phyloP scores from a whole-genome alignment of 768 basidiomycete species.

The Austroboletus eburneus region DNA sequence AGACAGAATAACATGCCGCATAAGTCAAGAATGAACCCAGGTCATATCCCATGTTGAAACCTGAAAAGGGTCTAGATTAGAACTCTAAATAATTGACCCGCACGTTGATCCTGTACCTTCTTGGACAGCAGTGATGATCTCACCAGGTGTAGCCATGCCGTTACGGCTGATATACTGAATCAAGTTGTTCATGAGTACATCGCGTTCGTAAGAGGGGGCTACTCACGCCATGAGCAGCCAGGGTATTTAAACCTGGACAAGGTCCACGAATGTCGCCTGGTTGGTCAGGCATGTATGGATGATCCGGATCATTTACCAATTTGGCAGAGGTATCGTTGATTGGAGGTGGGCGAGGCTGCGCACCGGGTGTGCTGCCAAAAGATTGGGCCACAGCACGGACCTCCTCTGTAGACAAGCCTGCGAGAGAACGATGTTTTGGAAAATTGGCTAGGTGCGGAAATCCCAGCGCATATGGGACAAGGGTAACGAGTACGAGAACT shows the following conservation, averaged over 20 bases:
- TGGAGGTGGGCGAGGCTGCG: constrained; percentile 20
- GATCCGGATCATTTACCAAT: constrained; percentile 15
- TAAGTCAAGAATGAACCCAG: constrained; percentile 20
- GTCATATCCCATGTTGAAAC: constrained; percentile 23
- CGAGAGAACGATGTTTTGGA: constrained; percentile 21
- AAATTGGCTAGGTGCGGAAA: constrained; percentile 15
- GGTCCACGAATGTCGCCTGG: constrained; percentile 26
- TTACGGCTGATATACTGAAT: constrained; percentile 17
- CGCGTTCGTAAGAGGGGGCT: background rate
- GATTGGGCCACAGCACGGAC: constrained; percentile 10
- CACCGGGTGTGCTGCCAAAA: constrained; percentile 18
- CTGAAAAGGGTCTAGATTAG: constrained; percentile 1
- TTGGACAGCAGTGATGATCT: constrained; percentile 22
- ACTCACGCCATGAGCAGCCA: constrained; percentile 27
- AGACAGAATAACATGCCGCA: constrained; percentile 6
- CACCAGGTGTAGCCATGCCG: constrained; percentile 20
- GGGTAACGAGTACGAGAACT: background rate
- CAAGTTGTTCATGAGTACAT: background rate
- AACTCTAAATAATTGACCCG: background rate
- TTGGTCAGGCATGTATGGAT: constrained; percentile 11
- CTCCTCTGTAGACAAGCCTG: constrained; percentile 14
- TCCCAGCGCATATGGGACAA: constrained; percentile 8
- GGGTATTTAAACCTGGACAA: constrained; percentile 23
- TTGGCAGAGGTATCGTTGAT: constrained; percentile 24
- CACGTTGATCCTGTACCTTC: constrained; percentile 7